Evolutionary conservation across 176 grass and related monocot genomes (phyloP).

Genomic region (Chrysopogon serrulatus): DNA sequence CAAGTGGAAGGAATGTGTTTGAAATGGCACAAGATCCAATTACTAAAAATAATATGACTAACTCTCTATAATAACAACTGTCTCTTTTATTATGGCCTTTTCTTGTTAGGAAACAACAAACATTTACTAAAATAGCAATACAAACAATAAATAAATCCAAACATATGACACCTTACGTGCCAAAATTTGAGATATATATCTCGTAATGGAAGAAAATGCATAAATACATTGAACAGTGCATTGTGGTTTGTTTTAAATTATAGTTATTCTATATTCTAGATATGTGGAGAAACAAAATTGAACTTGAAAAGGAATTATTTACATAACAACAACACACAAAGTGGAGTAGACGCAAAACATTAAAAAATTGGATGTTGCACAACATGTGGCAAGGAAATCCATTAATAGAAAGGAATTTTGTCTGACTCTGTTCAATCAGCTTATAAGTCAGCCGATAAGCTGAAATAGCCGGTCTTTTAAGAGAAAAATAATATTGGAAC

Average conservation of each 20-base stretch:
- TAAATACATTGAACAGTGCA: not conserved
- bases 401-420: no score
- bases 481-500: no score
- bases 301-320: not conserved
- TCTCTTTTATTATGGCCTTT: not conserved
- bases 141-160: not conserved
- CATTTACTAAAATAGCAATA: not conserved
- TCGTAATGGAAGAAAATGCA: not conserved
- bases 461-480: no score
- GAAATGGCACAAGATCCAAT: not conserved
- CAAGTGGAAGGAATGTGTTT: not conserved
- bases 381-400: not conserved
- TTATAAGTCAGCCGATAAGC: no score
- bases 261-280: not conserved
- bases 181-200: not conserved
- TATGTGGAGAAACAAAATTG: not conserved
- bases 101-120: not conserved
- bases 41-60: not conserved
- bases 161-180: not conserved
- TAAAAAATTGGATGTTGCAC: not conserved
- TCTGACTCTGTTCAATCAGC: no score
- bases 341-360: no score
- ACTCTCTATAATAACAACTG: not conserved
- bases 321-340: no score
- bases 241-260: not conserved